Base-by-base conservation (phyloP, 2,329 filamentous ascomycete species). In the Madurella fahalii region DNA sequence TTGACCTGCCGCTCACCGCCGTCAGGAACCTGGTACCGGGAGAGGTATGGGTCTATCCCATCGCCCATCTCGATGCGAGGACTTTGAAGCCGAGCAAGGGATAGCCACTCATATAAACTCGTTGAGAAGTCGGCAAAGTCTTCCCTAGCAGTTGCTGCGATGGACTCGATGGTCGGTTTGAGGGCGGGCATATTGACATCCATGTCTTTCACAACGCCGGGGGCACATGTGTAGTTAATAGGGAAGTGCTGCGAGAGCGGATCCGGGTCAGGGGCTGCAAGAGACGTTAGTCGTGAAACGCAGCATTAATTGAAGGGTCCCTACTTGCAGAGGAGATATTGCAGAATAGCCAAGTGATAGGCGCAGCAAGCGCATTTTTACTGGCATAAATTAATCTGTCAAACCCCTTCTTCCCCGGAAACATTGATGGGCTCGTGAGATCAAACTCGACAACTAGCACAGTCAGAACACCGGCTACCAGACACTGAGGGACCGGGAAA, bases 361-460 rank as follows among this genome's bases (percentile, higher is more conserved):
- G 82, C 43, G 77, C 72, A 47, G 79, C 82, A 18, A 96, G 75
- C 18, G 90, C 89, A 59, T 90, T 89, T 63, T 86, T 85, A 68
- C 85, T 90, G 13, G 90, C 90, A 77, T 89, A 89, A 7, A 86
- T 69, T 13, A 96, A 74, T 44, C 90, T 78, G 58, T 92, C 86
- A 64, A 95, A 96, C 0, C 85, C 87, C 60, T 87, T 91, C 68
- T 90, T 94, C 3, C 91, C 91, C 51, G 85, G 86, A 8, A 90
- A 69, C 89, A 96, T 96, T 0, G 85, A 85, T 1, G 85, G 80
- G 5, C 79, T 75, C 16, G 85, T 81, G 30, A 99, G 78, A 56
- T 97, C 85, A 48, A 87, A 77, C 63, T 93, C 83, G 44, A 97
- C 81, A 30, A 86, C 89, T 94, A 54, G 9, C 8, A 15, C 5